Conservation (phyloP, 805 yeast species). For the Starmerella potacharoeniae region DNA sequence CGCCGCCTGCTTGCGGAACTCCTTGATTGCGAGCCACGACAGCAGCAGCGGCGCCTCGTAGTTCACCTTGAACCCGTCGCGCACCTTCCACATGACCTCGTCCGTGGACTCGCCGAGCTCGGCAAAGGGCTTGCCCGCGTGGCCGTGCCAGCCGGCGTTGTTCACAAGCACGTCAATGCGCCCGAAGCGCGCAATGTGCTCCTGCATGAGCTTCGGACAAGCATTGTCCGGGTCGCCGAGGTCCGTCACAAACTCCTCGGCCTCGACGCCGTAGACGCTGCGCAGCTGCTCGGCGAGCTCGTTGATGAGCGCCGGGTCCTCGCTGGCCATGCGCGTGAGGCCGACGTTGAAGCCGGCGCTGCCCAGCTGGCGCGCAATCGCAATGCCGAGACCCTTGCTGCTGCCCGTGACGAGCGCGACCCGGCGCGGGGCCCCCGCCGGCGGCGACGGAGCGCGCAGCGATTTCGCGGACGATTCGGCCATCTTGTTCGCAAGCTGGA, state of each 20-base stretch:
- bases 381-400: slow-evolving; percentile 17
- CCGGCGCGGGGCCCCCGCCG: slow-evolving; percentile 9
- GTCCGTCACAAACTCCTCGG: slow-evolving; percentile 10
- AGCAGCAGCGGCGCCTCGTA: slow-evolving; percentile 15
- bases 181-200: slow-evolving; percentile 11
- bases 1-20: slow-evolving; percentile 11
- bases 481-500: too few relatives aligned
- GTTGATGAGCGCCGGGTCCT: background rate
- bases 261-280: slow-evolving; percentile 8
- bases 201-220: slow-evolving; percentile 5
- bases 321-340: slow-evolving; percentile 15
- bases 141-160: slow-evolving; percentile 18
- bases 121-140: slow-evolving; percentile 14
- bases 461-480: background rate
- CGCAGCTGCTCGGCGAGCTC: slow-evolving; percentile 10
- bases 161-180: slow-evolving; percentile 17
- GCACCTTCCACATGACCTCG: slow-evolving; percentile 7
- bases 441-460: slow-evolving; percentile 4
- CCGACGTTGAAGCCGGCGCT: slow-evolving; percentile 15
- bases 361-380: slow-evolving; percentile 16
- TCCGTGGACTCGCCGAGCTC: slow-evolving; percentile 8
- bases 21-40: slow-evolving; percentile 14
- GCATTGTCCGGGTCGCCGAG: slow-evolving; percentile 11
- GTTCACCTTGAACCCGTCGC: slow-evolving; percentile 16
- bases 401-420: slow-evolving; percentile 18